Percentiles rank a stretch among this genome's conserved stretches.
Evolutionary conservation across 768 basidiomycete species (phyloP).

Genomic region (Lentinula detonsa): DNA sequence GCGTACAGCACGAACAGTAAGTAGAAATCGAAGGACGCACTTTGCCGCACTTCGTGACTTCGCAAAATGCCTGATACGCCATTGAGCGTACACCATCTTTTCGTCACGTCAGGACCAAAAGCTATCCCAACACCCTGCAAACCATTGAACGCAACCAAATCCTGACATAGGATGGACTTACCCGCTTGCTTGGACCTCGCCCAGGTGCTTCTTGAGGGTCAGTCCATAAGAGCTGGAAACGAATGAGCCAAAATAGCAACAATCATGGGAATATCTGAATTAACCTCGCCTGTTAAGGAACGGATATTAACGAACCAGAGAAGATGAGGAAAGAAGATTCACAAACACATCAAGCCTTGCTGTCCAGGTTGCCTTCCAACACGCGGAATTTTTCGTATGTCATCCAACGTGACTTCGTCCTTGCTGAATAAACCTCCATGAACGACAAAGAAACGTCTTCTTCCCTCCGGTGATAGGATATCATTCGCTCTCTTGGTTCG

Average conservation of each 20-base stretch:
- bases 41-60: conserved; percentile 94
- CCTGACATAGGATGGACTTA: conserved; percentile 29
- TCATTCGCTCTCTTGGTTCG: conserved; percentile 33
- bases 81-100: conserved; percentile 83
- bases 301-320: not conserved
- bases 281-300: conserved; percentile 54
- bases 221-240: conserved; percentile 79
- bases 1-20: not conserved
- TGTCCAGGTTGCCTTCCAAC: conserved; percentile 89
- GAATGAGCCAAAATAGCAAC: conserved; percentile 1
- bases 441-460: conserved; percentile 88
- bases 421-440: conserved; percentile 96
- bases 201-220: conserved; percentile 89
- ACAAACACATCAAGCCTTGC: conserved; percentile 90
- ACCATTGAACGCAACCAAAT: conserved; percentile 5
- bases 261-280: conserved; percentile 1
- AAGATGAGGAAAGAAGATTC: not conserved
- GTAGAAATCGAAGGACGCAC: conserved; percentile 26
- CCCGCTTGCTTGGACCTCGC: conserved; percentile 93
- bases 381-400: conserved; percentile 83
- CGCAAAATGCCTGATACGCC: conserved; percentile 85
- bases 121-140: conserved; percentile 89
- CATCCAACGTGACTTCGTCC: conserved; percentile 91
- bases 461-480: conserved; percentile 79
- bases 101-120: conserved; percentile 94